phyloP scores from a whole-genome alignment of 1,284 basidiomycete species.

The Fomitiporia mediterranea region DNA sequence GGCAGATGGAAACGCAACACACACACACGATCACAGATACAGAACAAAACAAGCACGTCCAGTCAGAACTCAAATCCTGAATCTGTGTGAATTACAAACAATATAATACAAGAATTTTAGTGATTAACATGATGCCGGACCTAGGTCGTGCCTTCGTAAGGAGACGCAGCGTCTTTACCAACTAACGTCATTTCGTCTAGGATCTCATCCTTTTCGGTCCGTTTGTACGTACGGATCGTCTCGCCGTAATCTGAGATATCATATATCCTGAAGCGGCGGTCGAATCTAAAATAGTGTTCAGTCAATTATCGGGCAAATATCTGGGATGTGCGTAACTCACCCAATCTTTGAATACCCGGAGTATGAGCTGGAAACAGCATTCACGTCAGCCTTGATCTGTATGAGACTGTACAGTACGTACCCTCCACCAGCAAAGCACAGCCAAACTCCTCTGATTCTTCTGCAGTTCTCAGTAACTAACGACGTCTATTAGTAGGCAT shows the following conservation, averaged over 20 bases:
- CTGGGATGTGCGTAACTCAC: slow-evolving; percentile 33
- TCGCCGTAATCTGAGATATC: slow-evolving; percentile 86
- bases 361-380: slow-evolving; percentile 62
- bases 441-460: slow-evolving; percentile 81
- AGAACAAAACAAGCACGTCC: background rate
- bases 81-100: slow-evolving; percentile 7
- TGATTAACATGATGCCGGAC: background rate
- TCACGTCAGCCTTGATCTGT: slow-evolving; percentile 2
- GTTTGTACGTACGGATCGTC: slow-evolving; percentile 85
- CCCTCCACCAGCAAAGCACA: slow-evolving; percentile 93
- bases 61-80: background rate
- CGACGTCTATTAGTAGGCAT: slow-evolving; percentile 16
- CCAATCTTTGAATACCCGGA: slow-evolving; percentile 80
- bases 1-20: background rate
- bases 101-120: slow-evolving; percentile 1
- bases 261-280: slow-evolving; percentile 85
- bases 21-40: background rate
- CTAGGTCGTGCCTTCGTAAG: slow-evolving; percentile 15
- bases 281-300: slow-evolving; percentile 49
- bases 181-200: slow-evolving; percentile 62
- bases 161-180: slow-evolving; percentile 34
- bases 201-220: slow-evolving; percentile 69
- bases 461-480: slow-evolving; percentile 85
- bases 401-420: slow-evolving; percentile 32
- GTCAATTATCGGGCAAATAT: slow-evolving; percentile 10